Evolutionary conservation across 163 green algal genomes (phyloP).

Genomic region (Scenedesmus sp.): DNA sequence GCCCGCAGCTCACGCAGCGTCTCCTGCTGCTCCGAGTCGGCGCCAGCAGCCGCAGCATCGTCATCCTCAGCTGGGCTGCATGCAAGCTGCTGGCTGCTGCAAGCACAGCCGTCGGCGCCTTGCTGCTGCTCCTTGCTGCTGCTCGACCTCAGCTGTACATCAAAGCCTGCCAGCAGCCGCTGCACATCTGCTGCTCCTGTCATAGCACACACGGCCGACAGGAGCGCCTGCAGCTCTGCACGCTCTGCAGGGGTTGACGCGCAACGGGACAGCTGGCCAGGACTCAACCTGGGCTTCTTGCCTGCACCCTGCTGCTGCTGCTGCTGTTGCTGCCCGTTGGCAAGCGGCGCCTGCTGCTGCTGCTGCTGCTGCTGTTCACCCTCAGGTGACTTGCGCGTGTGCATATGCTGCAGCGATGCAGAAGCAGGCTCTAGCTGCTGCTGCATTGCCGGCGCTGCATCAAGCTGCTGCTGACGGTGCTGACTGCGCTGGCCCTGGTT

Average conservation of each 20-base stretch:
- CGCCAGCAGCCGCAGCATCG: background rate
- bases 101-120: background rate
- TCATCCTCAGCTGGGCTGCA: background rate
- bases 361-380: background rate
- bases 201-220: background rate
- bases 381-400: background rate
- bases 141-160: background rate
- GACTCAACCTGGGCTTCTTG: background rate
- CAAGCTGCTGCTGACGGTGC: background rate
- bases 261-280: background rate
- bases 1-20: background rate
- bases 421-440: background rate
- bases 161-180: background rate
- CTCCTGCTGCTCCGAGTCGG: background rate
- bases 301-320: background rate
- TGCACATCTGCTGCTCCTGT: background rate
- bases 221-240: background rate
- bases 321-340: background rate
- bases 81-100: no score
- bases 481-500: background rate
- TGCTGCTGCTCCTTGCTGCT: constrained; percentile 1
- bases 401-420: background rate
- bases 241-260: background rate
- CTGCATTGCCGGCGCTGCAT: no score
- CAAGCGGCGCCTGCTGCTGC: background rate